These are phyloP conservation scores for Trebouxia sp. DNA, from an alignment of 139 green algal species.

Conservation along the genomic window DNA sequence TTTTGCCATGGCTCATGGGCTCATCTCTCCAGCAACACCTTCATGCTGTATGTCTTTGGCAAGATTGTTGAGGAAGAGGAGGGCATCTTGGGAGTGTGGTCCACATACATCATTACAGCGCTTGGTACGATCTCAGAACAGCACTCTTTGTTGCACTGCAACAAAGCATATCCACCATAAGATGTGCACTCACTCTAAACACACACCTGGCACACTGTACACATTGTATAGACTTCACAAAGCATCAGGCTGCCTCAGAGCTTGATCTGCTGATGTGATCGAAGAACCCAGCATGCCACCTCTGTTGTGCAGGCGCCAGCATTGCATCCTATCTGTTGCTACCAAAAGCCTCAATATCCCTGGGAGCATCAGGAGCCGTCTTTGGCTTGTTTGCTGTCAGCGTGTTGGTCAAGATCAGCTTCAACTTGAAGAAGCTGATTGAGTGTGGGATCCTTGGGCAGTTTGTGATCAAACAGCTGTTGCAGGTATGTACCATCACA, in stretches of 20 bases:
- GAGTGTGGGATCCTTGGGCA: conserved; percentile 80
- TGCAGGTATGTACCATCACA: conserved; percentile 30
- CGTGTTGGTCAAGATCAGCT: conserved; percentile 67
- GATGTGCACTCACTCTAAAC: background rate
- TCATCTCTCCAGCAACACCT: conserved; percentile 69
- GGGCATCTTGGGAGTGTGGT: conserved; percentile 52
- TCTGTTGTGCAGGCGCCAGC: conserved; percentile 48
- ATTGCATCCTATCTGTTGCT: conserved; percentile 44
- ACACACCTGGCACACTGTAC: background rate
- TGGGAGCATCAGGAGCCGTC: conserved; percentile 78
- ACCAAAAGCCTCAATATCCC: conserved; percentile 37
- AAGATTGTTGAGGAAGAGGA: conserved; percentile 70
- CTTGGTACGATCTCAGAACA: conserved; percentile 46
- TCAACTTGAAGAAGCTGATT: conserved; percentile 69
- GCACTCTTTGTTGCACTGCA: too few relatives aligned
- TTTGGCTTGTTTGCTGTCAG: conserved; percentile 88
- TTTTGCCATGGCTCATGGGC: conserved; percentile 54
- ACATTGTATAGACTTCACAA: background rate
- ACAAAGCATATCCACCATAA: background rate
- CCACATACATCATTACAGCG: conserved; percentile 65
- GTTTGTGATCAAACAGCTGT: conserved; percentile 80
- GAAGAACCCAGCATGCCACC: background rate
- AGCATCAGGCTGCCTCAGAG: background rate
- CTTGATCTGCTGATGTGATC: background rate
- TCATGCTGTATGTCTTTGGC: conserved; percentile 75